Evolutionary conservation across 352 stramenopile species (phyloP).

Genomic region (Globisporangium lucens): DNA sequence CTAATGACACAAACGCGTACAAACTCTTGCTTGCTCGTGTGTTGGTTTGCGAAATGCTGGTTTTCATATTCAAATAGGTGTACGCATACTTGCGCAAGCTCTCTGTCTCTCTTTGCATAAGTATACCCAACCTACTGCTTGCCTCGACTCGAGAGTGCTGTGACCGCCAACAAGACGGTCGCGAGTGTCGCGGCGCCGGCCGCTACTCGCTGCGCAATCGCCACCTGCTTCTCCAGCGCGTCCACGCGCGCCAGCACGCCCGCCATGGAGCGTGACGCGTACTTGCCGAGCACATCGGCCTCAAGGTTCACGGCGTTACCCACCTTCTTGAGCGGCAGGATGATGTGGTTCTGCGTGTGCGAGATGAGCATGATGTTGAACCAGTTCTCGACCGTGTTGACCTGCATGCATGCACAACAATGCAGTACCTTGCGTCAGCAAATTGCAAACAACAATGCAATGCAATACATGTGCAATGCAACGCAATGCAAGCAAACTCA

Average conservation of each 20-base stretch:
- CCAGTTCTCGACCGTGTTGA: constrained; percentile 79
- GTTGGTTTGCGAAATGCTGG: neutral
- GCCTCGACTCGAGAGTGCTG: constrained; percentile 21
- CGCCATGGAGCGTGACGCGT: constrained; percentile 77
- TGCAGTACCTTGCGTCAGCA: constrained; percentile 7
- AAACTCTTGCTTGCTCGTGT: neutral
- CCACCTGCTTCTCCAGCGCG: constrained; percentile 48
- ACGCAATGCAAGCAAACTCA: neutral
- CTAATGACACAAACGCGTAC: constrained; percentile 5
- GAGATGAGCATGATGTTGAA: constrained; percentile 99
- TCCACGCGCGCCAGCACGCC: constrained; percentile 58
- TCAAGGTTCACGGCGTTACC: constrained; percentile 91
- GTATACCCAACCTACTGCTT: constrained; percentile 2
- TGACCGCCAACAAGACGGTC: constrained; percentile 23
- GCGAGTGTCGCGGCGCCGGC: constrained; percentile 28
- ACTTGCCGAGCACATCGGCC: constrained; percentile 91
- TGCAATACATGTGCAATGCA: constrained; percentile 14
- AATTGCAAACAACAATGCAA: neutral
- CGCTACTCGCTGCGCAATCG: constrained; percentile 35
- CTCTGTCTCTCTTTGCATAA: too few relatives aligned
- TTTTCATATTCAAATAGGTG: constrained; percentile 7
- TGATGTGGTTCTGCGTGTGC: constrained; percentile 97
- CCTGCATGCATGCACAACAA: constrained; percentile 1
- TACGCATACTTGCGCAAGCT: too few relatives aligned
- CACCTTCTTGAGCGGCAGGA: constrained; percentile 91